A percentile compares a stretch with the other conserved stretches of the same genome.
These are phyloP conservation scores for Candida vartiovaarae DNA, from an alignment of 805 yeast species.

Conservation along the genomic window DNA sequence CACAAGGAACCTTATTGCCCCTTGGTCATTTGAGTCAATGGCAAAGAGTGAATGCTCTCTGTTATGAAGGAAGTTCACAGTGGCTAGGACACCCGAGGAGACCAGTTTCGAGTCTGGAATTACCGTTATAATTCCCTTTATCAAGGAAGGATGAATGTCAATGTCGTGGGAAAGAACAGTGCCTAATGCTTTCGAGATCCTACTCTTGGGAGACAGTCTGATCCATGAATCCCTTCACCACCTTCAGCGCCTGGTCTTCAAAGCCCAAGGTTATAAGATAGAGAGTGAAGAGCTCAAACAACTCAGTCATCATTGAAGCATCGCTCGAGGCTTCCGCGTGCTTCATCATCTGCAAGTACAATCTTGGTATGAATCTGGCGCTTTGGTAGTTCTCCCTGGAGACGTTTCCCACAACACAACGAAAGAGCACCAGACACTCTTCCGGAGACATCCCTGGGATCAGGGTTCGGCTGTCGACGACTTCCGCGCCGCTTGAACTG, in stretches of 20 bases:
- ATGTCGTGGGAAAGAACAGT: not conserved
- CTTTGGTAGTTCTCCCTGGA: slow-evolving; percentile 13
- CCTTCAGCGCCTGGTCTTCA: slow-evolving; percentile 10
- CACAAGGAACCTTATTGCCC: not conserved
- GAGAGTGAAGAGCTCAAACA: slow-evolving; percentile 9
- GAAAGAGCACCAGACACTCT: slow-evolving; percentile 7
- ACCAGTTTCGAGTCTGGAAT: not conserved
- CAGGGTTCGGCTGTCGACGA: not conserved
- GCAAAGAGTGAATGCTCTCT: not conserved
- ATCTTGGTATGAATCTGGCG: slow-evolving; percentile 20
- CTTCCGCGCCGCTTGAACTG: not conserved
- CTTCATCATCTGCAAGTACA: slow-evolving; percentile 16
- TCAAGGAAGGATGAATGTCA: not conserved
- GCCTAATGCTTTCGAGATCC: not conserved
- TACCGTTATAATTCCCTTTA: not conserved
- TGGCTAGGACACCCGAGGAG: not conserved
- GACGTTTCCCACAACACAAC: slow-evolving; percentile 6
- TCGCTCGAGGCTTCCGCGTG: slow-evolving; percentile 1
- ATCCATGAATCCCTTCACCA: not conserved
- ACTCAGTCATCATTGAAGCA: slow-evolving; percentile 1
- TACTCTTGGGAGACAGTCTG: not conserved
- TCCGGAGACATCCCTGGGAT: slow-evolving; percentile 7
- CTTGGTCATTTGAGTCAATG: slow-evolving; percentile 2
- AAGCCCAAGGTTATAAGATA: slow-evolving; percentile 13
- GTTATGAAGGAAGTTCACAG: not conserved